phyloP scores from a whole-genome alignment of 805 yeast genomes.

The Kazachstania kunashirensis region DNA sequence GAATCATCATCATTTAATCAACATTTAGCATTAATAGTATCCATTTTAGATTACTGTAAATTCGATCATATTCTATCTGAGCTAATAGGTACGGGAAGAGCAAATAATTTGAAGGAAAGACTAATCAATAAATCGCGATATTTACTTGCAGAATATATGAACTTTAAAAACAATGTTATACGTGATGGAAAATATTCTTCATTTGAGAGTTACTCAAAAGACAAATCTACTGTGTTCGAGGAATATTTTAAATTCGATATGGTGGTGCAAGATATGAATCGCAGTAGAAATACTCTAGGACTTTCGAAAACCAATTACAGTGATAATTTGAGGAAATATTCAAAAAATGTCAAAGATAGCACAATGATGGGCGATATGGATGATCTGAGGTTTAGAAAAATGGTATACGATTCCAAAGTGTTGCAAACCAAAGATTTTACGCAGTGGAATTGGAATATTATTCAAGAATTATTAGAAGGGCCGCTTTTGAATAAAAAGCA shows the following conservation, averaged over 20 bases:
- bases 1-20: slow-evolving; percentile 47
- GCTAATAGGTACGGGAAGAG: slow-evolving; percentile 8
- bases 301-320: slow-evolving; percentile 21
- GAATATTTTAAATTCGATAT: slow-evolving; percentile 40
- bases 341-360: slow-evolving; percentile 18
- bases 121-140: slow-evolving; percentile 49
- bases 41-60: slow-evolving; percentile 46
- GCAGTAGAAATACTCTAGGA: slow-evolving; percentile 32
- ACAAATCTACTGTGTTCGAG: slow-evolving; percentile 6
- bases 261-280: slow-evolving; percentile 32
- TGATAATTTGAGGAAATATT: slow-evolving; percentile 16
- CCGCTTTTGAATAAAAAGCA: slow-evolving; percentile 66
- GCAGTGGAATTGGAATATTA: slow-evolving; percentile 80
- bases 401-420: slow-evolving; percentile 61
- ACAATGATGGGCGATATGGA: slow-evolving; percentile 35
- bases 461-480: slow-evolving; percentile 67
- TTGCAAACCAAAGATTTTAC: slow-evolving; percentile 67
- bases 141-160: slow-evolving; percentile 52
- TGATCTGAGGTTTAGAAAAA: slow-evolving; percentile 55
- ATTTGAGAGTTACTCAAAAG: not conserved
- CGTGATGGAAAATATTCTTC: slow-evolving; percentile 19
- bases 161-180: slow-evolving; percentile 42
- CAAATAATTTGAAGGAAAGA: slow-evolving; percentile 29
- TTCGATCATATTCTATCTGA: slow-evolving; percentile 39
- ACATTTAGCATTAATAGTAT: slow-evolving; percentile 51